These are phyloP conservation scores for Sugiyamaella chiloensis DNA, from an alignment of 805 yeast species.

Conservation along the genomic window DNA sequence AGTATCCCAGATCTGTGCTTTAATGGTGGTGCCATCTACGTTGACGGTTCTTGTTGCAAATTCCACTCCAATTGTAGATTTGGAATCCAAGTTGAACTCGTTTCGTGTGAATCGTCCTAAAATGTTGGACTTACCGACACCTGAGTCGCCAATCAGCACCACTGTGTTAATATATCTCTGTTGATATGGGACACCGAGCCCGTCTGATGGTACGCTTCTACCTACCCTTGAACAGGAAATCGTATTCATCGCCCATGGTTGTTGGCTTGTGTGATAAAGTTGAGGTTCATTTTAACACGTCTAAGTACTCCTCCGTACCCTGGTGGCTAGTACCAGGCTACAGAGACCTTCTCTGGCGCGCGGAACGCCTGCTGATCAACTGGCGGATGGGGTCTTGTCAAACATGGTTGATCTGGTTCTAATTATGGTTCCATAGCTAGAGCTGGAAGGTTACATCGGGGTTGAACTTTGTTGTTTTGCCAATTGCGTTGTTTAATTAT, in stretches of 20 bases:
- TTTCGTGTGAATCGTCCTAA: conserved; percentile 91
- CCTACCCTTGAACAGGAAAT: conserved; percentile 73
- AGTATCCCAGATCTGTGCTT: conserved; percentile 98
- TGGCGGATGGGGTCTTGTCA: too few relatives aligned
- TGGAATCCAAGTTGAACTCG: conserved; percentile 90
- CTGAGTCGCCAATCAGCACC: conserved; percentile 94
- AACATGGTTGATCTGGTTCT: too few relatives aligned
- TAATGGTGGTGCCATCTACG: conserved; percentile 92
- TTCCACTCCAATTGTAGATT: conserved; percentile 96
- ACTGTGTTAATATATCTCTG: conserved; percentile 39
- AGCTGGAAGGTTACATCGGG: too few relatives aligned
- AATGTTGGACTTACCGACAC: conserved; percentile 94
- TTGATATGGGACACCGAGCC: not conserved
- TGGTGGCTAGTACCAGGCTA: not conserved
- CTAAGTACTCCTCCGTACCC: conserved; percentile 1
- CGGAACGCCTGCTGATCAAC: too few relatives aligned
- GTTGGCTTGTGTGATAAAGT: conserved; percentile 1
- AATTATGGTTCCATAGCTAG: too few relatives aligned
- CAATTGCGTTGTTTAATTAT: too few relatives aligned
- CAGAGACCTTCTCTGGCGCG: too few relatives aligned
- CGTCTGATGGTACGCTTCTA: not conserved
- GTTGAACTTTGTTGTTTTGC: too few relatives aligned
- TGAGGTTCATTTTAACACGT: conserved; percentile 2
- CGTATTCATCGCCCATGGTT: conserved; percentile 69
- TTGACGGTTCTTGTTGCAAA: conserved; percentile 95